Percentiles rank a stretch among this genome's conserved stretches.
phyloP scores from a whole-genome alignment of 768 basidiomycete species.

The Rhodocollybia butyracea region DNA sequence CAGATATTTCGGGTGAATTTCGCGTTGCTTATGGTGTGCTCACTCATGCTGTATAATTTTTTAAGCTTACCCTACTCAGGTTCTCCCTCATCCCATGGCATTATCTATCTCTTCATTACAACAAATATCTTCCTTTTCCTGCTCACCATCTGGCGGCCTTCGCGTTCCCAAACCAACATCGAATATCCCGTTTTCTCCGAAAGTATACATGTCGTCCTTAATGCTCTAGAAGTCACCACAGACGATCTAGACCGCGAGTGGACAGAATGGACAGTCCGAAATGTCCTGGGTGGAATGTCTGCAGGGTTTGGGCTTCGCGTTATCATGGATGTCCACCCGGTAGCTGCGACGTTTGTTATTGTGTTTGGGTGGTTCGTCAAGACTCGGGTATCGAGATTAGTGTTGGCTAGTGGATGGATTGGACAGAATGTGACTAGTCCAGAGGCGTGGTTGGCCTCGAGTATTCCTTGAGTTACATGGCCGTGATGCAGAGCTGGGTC shows the following conservation, averaged over 20 bases:
- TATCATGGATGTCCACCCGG: conserved; percentile 71
- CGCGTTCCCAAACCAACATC: conserved; percentile 24
- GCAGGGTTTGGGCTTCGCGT: conserved; percentile 85
- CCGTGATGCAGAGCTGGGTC: too few species aligned
- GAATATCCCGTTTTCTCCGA: conserved; percentile 3
- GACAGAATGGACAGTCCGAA: conserved; percentile 85
- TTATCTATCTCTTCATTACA: conserved; percentile 82
- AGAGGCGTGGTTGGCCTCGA: conserved; percentile 80
- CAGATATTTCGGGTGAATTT: conserved; percentile 63
- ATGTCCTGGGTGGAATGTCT: conserved; percentile 82
- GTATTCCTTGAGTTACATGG: conserved; percentile 52
- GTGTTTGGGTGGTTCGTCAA: conserved; percentile 72
- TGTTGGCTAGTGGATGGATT: conserved; percentile 70
- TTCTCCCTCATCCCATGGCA: conserved; percentile 74
- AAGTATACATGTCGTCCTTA: conserved; percentile 25
- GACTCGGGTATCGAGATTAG: conserved; percentile 53
- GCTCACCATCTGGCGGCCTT: conserved; percentile 75
- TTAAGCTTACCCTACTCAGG: conserved; percentile 28
- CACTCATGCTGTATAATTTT: neutral
- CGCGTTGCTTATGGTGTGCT: conserved; percentile 12
- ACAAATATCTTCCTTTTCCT: conserved; percentile 86
- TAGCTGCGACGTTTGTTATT: conserved; percentile 74
- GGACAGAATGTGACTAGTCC: conserved; percentile 52
- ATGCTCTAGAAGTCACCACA: conserved; percentile 56
- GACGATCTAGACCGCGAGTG: conserved; percentile 76